A percentile compares a stretch with the other conserved stretches of the same genome.
Evolutionary conservation across 2,329 filamentous ascomycete genomes (phyloP).

Genomic region (Colletotrichum sp.): DNA sequence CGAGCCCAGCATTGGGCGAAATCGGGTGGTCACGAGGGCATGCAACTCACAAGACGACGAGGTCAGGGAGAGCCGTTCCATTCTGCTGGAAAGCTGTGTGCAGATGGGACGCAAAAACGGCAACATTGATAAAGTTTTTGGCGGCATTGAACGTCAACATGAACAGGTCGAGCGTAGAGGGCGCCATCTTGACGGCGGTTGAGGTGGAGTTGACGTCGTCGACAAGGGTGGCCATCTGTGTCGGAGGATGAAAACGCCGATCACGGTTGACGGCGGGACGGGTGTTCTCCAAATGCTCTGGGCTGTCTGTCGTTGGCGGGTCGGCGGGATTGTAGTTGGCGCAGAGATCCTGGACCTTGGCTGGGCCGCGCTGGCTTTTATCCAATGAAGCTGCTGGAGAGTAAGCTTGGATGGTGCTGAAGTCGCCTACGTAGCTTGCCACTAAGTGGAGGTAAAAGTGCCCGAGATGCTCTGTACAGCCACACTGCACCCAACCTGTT

Average conservation of each 20-base stretch:
- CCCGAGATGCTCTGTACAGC: background rate
- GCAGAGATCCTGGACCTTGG: background rate
- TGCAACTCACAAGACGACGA: constrained; percentile 61
- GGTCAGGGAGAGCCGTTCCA: constrained; percentile 51
- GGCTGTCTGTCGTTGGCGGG: background rate
- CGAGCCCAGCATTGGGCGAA: background rate
- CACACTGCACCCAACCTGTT: background rate
- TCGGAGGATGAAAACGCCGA: constrained; percentile 16
- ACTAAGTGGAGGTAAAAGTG: background rate
- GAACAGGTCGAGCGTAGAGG: constrained; percentile 69
- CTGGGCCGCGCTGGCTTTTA: background rate
- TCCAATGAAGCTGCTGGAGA: background rate
- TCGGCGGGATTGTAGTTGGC: background rate
- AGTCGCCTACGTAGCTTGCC: background rate
- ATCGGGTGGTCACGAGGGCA: background rate
- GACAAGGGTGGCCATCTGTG: constrained; percentile 11
- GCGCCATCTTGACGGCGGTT: constrained; percentile 33
- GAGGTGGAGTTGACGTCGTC: constrained; percentile 15
- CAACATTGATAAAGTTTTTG: constrained; percentile 70
- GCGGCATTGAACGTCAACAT: constrained; percentile 92
- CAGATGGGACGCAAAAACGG: constrained; percentile 74
- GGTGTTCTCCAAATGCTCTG: background rate
- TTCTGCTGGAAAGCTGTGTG: constrained; percentile 61
- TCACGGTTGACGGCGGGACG: background rate
- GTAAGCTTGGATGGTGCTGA: background rate